Evolutionary conservation across 1,284 basidiomycete species (phyloP).

Genomic region (Jaminaea rosea): DNA sequence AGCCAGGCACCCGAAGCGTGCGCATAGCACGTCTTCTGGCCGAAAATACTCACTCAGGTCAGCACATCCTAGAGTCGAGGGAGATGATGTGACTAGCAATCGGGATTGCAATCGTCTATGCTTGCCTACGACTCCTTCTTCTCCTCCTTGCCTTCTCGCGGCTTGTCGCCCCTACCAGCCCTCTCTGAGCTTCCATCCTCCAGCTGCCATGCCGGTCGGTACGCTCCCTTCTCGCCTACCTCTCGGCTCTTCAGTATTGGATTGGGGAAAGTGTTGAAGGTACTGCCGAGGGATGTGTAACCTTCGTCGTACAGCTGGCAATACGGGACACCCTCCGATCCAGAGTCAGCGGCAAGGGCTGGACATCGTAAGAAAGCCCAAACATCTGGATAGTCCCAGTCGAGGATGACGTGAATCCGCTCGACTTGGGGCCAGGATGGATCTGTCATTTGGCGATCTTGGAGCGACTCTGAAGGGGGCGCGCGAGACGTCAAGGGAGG

Average conservation of each 20-base stretch:
- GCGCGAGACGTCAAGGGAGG: not conserved
- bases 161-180: not conserved
- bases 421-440: conserved; percentile 76
- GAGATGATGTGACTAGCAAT: too few relatives aligned
- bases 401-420: conserved; percentile 87
- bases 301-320: conserved; percentile 85
- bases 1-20: too few relatives aligned
- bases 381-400: conserved; percentile 82
- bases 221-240: conserved; percentile 2
- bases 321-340: conserved; percentile 53
- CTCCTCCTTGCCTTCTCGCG: too few relatives aligned
- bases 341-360: conserved; percentile 52
- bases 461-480: not conserved
- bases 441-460: conserved; percentile 26
- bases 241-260: conserved; percentile 58
- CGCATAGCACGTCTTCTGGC: too few relatives aligned
- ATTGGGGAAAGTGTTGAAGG: conserved; percentile 86
- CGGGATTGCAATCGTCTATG: too few relatives aligned
- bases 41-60: too few relatives aligned
- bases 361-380: conserved; percentile 77
- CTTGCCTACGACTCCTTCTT: too few relatives aligned
- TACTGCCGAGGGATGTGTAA: conserved; percentile 94
- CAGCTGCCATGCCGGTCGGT: not conserved
- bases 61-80: too few relatives aligned
- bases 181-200: not conserved